Evolutionary conservation across 164 flowering plant species (phyloP), one percentile per base, ranked within the genome.

Genomic region (Brasenia schreberi): DNA sequence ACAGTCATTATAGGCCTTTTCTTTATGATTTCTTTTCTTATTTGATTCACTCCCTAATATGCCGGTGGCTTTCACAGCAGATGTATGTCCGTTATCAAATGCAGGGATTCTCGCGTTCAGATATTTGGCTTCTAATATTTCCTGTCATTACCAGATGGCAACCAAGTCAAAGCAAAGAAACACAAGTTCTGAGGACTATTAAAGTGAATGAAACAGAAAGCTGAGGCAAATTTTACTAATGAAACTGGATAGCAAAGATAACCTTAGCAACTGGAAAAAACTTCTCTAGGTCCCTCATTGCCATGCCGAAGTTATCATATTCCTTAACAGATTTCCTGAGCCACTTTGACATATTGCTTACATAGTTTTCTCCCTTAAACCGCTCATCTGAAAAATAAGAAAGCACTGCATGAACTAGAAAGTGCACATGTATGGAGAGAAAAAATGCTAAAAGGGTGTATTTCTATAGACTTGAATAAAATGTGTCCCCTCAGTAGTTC

Each of bases 261-360:
- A 94, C 98, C 96, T 91, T 83, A 65, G 72, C 83, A 70, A 78
- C 76, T 58, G 66, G 72, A 78, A 86, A 93, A 79, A 90, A 94
- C 10, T 83, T 76, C 72, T 72, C 76, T 65, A 94, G 65, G 14
- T 74, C 87, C 63, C 84, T 83, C 2, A 91, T 42, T 63, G 95
- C 77, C 73, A 62, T 68, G 45, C 85, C 87, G 72, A 87, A 87
- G 78, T 66, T 80, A 64, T 81, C 82, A 71, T 83, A 82, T 65
- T 79, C 83, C 74, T 77, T 84, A 59, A 94, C 79, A 61, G 92
- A 85, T 63, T 81, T 87, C 80, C 88, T 84, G 19, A 94, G 78
- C 98, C 98, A 94, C 80, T 94, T 91, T 67, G 99, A 94, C 72
- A 94, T 75, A 70, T 80, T 77, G 18, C 81, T 75, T 27, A 75